Evolutionary conservation across 768 basidiomycete species (phyloP), one percentile per base, ranked within the genome.

Genomic region (Dendrothele bispora): DNA sequence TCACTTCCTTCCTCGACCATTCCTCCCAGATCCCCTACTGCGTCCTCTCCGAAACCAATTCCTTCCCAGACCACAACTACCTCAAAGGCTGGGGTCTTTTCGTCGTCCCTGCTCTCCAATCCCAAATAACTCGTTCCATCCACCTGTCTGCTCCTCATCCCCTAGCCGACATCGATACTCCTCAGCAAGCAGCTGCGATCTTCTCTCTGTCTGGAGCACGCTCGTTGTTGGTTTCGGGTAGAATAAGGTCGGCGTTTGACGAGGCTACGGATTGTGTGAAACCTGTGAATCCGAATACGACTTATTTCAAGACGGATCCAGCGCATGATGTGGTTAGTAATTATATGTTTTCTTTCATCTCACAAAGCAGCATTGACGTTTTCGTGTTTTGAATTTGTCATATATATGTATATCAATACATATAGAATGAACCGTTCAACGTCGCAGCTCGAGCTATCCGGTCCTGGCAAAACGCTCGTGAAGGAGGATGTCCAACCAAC

Each of bases 251-350:
- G 21, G 49, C 49, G 11, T 44, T 40, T 30, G n/a, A n/a, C n/a
- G 30, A 24, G 26, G 8, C 20, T 7, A 50, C 49, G 38, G 29
- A 55, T 3, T 79, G 77, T 28, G 52, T 58, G 40, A 53, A 71
- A 30, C 53, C 65, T 2, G 17, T 10, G 5, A 22, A 24, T n/a
- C 43, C 55, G 10, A 50, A 52, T 1, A 46, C 43, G 1, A 49
- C 51, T 3, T 75, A 73, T 55, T 73, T 68, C 40, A 66, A 58
- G 48, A 79, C 78, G 1, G 78, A 78, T 55, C 70, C 76, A 25
- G 61, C 73, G 3, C 78, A 79, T 56, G 73, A 75, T 44, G 62
- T 48, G 3, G n/a, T n/a, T n/a, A n/a, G 64, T 18, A 29, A 43
- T 5, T 41, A 7, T 1, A 2, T 5, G n/a, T 75, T 74, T 54